Evolutionary conservation across 257 asterid species (phyloP).

Genomic region (Capsicum pubescens): DNA sequence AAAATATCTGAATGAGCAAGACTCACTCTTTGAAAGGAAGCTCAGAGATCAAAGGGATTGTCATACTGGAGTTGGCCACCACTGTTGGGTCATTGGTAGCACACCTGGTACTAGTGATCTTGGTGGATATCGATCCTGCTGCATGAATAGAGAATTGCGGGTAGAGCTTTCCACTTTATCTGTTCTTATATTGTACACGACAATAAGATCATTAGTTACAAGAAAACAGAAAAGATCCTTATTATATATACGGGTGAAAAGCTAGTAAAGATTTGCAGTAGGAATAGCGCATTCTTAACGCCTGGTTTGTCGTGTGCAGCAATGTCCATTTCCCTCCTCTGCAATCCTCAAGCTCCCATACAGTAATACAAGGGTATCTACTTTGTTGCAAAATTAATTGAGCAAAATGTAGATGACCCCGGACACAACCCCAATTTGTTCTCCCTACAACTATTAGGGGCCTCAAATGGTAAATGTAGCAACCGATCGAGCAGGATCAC

Average conservation of each 20-base stretch:
- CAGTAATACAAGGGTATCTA: not conserved
- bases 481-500: not conserved
- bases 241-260: not conserved
- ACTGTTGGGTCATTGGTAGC: not conserved
- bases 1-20: not conserved
- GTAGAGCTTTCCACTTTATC: not conserved
- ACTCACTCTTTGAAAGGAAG: not conserved
- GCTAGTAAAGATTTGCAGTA: not conserved
- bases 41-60: not conserved
- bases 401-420: not conserved
- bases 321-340: no score
- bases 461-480: not conserved
- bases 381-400: not conserved
- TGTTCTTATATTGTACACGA: not conserved
- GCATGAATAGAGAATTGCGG: not conserved
- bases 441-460: not conserved
- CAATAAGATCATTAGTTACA: not conserved
- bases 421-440: not conserved
- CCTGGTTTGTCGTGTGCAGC: not conserved
- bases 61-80: not conserved
- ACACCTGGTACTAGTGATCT: not conserved
- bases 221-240: not conserved
- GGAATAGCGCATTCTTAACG: not conserved
- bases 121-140: not conserved
- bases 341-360: not conserved